Evolutionary conservation across 192 early-diverging fungal species (phyloP), one percentile per base, ranked within the genome.

Genomic region (Podila verticillata): DNA sequence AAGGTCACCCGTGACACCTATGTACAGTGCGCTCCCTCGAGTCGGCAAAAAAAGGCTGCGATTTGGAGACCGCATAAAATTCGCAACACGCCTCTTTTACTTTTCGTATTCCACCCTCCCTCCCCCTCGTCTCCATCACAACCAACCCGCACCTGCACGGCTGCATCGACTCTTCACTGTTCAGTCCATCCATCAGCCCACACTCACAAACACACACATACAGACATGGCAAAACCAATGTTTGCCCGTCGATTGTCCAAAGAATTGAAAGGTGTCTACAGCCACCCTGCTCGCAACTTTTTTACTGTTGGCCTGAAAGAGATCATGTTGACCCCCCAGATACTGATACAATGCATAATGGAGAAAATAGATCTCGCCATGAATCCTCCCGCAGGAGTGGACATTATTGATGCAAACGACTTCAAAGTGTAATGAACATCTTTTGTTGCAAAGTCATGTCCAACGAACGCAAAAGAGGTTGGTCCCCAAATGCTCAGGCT

Each of bases 341-440:
- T 15, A 15, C 39, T 44, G 39, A 44, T 15, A 44, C 12, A 44
- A 44, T 44, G 39, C 13, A 44, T 44, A 17, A 44, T 44, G 12
- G 13, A 44, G 17, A 44, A 10, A 39, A 13, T 72, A 85, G 89
- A 90, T 69, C 85, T 90, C 65, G 74, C 72, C 34, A 48, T 82
- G 36, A 90, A 88, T 57, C 75, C 89, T 32, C 85, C 85, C 4
- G 82, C 82, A 63, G 89, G 89, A 39, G 83, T 90, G 28, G 61
- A 71, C 32, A 70, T 90, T 57, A 73, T 80, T 47, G 84, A 90
- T 57, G 85, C 89, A 17, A 83, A 87, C 30, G 75, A 85, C 71
- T 88, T 88, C 58, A 88, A 87, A 73, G 77, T 81, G 88, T 87
- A 82, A 61, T 54, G 19, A 30, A 4, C 15, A 59, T 44, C 39